Percentiles rank a stretch among this genome's conserved stretches.
phyloP scores from a whole-genome alignment of 352 stramenopile genomes.

The Phytophthora sojae region DNA sequence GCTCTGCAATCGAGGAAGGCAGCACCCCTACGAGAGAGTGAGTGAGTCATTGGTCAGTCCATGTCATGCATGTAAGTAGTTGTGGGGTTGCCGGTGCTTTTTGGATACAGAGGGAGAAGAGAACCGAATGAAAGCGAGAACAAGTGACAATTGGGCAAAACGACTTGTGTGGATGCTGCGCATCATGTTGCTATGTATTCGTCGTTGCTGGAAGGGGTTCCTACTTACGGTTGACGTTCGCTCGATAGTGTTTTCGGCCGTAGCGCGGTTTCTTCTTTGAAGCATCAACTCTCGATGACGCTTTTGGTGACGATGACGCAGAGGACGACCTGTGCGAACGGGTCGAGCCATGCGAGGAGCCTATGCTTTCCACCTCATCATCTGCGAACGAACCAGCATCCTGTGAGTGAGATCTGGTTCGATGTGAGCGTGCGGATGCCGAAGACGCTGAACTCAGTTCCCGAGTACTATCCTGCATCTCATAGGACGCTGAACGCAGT shows the following conservation, averaged over 20 bases:
- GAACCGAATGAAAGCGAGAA: constrained; percentile 35
- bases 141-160: constrained; percentile 30
- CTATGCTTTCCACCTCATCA: constrained; percentile 33
- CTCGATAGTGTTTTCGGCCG: constrained; percentile 80
- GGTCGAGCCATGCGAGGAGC: constrained; percentile 24
- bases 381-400: constrained; percentile 38
- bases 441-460: constrained; percentile 5
- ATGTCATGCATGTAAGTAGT: constrained; percentile 60
- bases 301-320: constrained; percentile 40
- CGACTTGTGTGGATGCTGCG: constrained; percentile 24
- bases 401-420: constrained; percentile 22
- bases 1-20: constrained; percentile 39
- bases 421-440: constrained; percentile 5
- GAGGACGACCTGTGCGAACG: constrained; percentile 49
- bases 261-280: constrained; percentile 68
- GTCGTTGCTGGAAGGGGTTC: constrained; percentile 2
- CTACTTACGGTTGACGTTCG: constrained; percentile 71
- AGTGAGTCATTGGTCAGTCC: constrained; percentile 77
- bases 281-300: constrained; percentile 41
- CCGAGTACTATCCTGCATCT: neutral
- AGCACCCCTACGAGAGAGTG: constrained; percentile 63
- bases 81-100: constrained; percentile 37
- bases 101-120: constrained; percentile 35
- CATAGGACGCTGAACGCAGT: constrained; percentile 17
- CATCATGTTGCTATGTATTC: constrained; percentile 11